A percentile compares a stretch with the other conserved stretches of the same genome.
These are phyloP conservation scores for Zymoseptoria brevis DNA, from an alignment of 2,329 filamentous ascomycete species.

Conservation along the genomic window DNA sequence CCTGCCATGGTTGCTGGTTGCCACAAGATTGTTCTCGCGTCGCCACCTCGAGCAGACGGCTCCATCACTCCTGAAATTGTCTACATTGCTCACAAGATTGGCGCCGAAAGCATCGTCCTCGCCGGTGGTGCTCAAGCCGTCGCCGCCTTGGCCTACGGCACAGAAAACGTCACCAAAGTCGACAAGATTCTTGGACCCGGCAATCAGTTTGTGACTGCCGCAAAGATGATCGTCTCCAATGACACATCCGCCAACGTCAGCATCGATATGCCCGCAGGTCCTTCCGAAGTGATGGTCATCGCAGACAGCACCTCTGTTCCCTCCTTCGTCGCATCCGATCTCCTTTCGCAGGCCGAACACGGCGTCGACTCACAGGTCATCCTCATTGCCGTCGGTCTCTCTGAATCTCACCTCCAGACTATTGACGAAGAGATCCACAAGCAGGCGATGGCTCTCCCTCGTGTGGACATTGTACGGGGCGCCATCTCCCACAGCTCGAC, in stretches of 20 bases:
- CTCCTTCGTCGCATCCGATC: constrained; percentile 88
- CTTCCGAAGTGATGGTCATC: constrained; percentile 92
- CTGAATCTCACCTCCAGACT: constrained; percentile 62
- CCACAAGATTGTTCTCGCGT: constrained; percentile 87
- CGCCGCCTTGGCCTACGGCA: constrained; percentile 94
- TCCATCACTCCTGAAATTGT: constrained; percentile 94
- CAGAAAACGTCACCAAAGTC: constrained; percentile 87
- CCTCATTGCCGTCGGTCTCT: constrained; percentile 74
- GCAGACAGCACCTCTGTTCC: constrained; percentile 84
- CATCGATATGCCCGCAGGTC: constrained; percentile 97
- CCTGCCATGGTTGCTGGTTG: constrained; percentile 96
- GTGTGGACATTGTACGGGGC: constrained; percentile 86
- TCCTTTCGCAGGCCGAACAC: constrained; percentile 93
- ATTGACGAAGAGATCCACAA: constrained; percentile 87
- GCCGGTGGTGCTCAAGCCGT: constrained; percentile 93
- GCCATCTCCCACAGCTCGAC: constrained; percentile 89
- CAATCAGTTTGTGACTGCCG: constrained; percentile 97
- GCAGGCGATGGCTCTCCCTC: constrained; percentile 78
- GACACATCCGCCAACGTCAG: constrained; percentile 91
- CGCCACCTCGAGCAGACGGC: constrained; percentile 81
- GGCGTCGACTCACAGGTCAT: constrained; percentile 94
- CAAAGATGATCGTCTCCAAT: constrained; percentile 97
- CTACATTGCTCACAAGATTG: constrained; percentile 93
- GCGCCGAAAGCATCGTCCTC: constrained; percentile 89
- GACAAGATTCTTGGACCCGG: constrained; percentile 98